Conservation (phyloP, 306 rosid genomes). For the Vachellia pachyceras region DNA sequence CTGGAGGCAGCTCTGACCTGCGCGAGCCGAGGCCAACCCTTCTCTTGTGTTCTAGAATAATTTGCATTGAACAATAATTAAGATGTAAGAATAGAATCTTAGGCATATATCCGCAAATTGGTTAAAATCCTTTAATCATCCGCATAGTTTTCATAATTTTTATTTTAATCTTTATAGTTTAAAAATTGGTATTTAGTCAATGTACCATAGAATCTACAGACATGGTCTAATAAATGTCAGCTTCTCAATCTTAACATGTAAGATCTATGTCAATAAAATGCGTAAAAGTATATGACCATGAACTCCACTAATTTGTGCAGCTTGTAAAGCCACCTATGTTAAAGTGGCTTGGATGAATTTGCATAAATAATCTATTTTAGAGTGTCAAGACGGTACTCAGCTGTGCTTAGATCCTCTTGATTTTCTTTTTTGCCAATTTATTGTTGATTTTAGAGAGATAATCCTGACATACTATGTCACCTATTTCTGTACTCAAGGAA, state of each 20-base stretch:
- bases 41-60: conserved; percentile 66
- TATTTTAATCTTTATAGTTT: not conserved
- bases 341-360: not conserved
- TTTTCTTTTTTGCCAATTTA: not conserved
- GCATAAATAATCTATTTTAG: not conserved
- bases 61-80: conserved; percentile 25
- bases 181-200: not conserved
- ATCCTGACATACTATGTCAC: not conserved
- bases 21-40: conserved; percentile 47
- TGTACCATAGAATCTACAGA: not conserved
- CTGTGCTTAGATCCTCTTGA: not conserved
- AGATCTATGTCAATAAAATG: not conserved
- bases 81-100: conserved; percentile 14
- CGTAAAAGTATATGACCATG: not conserved
- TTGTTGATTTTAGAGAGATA: not conserved
- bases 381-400: not conserved
- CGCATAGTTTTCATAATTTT: not conserved
- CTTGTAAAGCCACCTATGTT: not conserved
- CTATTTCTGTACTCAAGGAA: not conserved
- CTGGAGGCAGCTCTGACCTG: conserved; percentile 44
- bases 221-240: not conserved
- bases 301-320: not conserved
- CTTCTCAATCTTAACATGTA: not conserved
- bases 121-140: not conserved
- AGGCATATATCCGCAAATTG: not conserved